Conservation (phyloP, 1,284 basidiomycete species). For the Sporisorium iseilematis-ciliati region DNA sequence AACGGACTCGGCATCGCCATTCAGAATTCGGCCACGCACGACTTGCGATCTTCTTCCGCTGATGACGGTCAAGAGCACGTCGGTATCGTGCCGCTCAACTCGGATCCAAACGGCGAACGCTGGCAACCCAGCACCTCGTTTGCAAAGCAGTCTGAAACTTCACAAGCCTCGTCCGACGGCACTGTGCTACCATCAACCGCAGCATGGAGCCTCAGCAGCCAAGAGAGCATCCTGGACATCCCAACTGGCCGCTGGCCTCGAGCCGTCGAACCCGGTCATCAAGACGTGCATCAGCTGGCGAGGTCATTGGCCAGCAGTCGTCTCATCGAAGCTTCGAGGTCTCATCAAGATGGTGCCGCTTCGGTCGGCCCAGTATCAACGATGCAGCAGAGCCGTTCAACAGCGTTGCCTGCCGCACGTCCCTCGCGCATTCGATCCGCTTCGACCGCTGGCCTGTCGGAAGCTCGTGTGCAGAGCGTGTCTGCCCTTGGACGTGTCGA, state of each 20-base stretch:
- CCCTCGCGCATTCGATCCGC: conserved; percentile 33
- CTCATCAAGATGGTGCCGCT: not conserved
- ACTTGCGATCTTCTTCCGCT: not conserved
- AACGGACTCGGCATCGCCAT: conserved; percentile 32
- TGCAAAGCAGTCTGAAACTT: not conserved
- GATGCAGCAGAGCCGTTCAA: not conserved
- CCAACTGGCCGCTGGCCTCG: not conserved
- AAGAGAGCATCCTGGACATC: conserved; percentile 14
- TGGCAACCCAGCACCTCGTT: conserved; percentile 35
- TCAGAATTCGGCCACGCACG: conserved; percentile 1
- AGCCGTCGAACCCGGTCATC: not conserved
- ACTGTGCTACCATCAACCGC: not conserved
- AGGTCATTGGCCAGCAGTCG: conserved; percentile 8
- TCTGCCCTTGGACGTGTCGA: conserved; percentile 33
- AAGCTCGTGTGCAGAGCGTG: conserved; percentile 40
- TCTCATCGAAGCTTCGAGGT: conserved; percentile 1
- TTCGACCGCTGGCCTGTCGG: conserved; percentile 31
- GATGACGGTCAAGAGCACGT: not conserved
- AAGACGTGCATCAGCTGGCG: conserved; percentile 7
- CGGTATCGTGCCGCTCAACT: conserved; percentile 38
- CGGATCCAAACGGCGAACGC: conserved; percentile 58
- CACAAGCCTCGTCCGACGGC: not conserved
- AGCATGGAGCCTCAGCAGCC: conserved; percentile 25
- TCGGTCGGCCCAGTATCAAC: not conserved
- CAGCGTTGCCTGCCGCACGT: not conserved